Base-by-base conservation (phyloP, 441 rosid species). In the Jatropha podagrica region DNA sequence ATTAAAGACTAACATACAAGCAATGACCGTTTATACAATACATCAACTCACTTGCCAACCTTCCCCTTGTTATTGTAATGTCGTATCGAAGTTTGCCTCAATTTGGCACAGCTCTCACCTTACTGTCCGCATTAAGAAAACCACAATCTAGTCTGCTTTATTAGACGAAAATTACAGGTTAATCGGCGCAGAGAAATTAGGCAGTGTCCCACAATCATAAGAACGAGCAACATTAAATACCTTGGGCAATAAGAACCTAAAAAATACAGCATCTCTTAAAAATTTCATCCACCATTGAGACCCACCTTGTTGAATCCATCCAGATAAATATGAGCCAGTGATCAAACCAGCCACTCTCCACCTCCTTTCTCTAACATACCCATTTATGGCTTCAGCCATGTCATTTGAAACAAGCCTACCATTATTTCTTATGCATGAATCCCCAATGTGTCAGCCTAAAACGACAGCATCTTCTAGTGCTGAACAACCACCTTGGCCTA, bases 381-480 rank as follows among this genome's bases (percentile, higher is more conserved):
- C 74, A 15, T 81, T 55, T 0, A 86, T 17, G 46, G 80, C 85
- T 2, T n/a, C 6, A 26, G 23, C 74, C 11, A 83, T 58, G 0
- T 78, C 82, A 18, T 49, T 13, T 9, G 62, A 4, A 15, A 61
- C 71, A 8, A 84, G 7, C 15, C 20, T 26, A 0, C 69, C 65
- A 1, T 78, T 75, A 6, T 71, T 40, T 44, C n/a, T 55, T 0
- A 79, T 72, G 0, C 75, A 42, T 0, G 75, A 83, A 27, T 72
- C 55, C 2, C 85, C 84, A 10, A 86, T 79, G 73, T 81, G 89
- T 27, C 85, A 79, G 1, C 83, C 86, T 4, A 86, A 69, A 0
- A 84, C 87, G 7, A 86, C 88, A 0, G 89, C 91, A 23, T 86
- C 87, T 72, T 88, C 88, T 2, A 88, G 72, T 0, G 89, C 83